Percentiles rank a stretch among this genome's conserved stretches.
Conservation (phyloP, 2,329 filamentous ascomycete species). For the Microdochium paspali region DNA sequence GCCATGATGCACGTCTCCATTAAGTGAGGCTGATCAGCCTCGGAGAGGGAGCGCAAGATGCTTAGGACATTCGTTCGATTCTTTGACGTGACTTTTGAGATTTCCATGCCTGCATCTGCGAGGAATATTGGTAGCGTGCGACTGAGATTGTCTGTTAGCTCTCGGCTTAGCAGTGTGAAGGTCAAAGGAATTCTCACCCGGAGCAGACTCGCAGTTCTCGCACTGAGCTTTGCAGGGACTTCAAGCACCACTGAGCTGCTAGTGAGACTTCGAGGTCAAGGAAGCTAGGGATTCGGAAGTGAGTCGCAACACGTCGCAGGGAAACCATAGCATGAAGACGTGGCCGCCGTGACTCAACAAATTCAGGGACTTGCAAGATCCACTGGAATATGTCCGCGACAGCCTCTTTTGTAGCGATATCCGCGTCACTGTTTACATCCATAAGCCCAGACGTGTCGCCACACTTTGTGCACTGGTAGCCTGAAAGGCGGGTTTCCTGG, state of each 20-base stretch:
- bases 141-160: slow-evolving; percentile 26
- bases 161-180: slow-evolving; percentile 2
- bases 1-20: slow-evolving; percentile 81
- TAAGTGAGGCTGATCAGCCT: slow-evolving; percentile 55
- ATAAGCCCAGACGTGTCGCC: slow-evolving; percentile 1
- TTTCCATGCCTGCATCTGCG: slow-evolving; percentile 23
- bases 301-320: slow-evolving; percentile 59
- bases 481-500: slow-evolving; percentile 1
- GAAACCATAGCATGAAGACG: slow-evolving; percentile 64
- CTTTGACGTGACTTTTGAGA: slow-evolving; percentile 34
- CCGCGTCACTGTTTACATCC: slow-evolving; percentile 5
- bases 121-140: slow-evolving; percentile 60
- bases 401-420: slow-evolving; percentile 19
- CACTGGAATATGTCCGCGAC: slow-evolving; percentile 35
- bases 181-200: slow-evolving; percentile 39
- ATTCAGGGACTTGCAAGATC: slow-evolving; percentile 32
- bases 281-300: slow-evolving; percentile 49
- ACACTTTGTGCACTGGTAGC: slow-evolving; percentile 14
- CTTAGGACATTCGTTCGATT: slow-evolving; percentile 65
- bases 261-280: slow-evolving; percentile 59
- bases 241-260: slow-evolving; percentile 72
- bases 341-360: slow-evolving; percentile 46
- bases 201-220: slow-evolving; percentile 79
- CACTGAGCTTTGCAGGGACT: slow-evolving; percentile 72
- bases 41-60: slow-evolving; percentile 62